phyloP scores from a whole-genome alignment of 257 asterid species.

The Nicotiana noctiflora region DNA sequence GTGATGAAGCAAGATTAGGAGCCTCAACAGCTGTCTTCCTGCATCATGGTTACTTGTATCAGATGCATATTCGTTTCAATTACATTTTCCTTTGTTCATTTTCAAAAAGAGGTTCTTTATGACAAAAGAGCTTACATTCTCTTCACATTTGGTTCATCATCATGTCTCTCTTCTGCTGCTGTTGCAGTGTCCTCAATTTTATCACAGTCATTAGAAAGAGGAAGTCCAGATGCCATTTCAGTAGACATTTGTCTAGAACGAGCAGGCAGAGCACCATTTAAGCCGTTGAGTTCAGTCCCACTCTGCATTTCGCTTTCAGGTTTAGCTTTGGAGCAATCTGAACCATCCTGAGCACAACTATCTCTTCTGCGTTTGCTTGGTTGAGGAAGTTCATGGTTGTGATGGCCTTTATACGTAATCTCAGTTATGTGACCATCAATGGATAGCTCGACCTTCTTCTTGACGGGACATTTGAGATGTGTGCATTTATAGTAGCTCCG shows the following conservation, averaged over 20 bases:
- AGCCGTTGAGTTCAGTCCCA: conserved; percentile 22
- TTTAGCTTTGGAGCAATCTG: conserved; percentile 18
- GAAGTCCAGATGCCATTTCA: conserved; percentile 21
- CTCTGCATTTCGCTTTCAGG: conserved; percentile 17
- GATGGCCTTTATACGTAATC: conserved; percentile 87
- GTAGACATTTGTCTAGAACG: conserved; percentile 15
- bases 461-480: conserved; percentile 58
- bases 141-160: conserved; percentile 58
- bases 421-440: conserved; percentile 64
- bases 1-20: conserved; percentile 33
- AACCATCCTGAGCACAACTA: conserved; percentile 26
- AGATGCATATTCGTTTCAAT: not conserved
- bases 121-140: conserved; percentile 45
- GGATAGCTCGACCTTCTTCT: conserved; percentile 88
- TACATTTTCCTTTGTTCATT: not conserved
- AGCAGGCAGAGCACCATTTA: conserved; percentile 22
- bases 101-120: not conserved
- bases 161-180: conserved; percentile 30
- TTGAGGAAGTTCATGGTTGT: conserved; percentile 69
- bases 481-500: conserved; percentile 93
- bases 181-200: conserved; percentile 36
- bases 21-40: conserved; percentile 46
- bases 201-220: conserved; percentile 22
- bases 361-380: conserved; percentile 48
- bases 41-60: conserved; percentile 14